Percentiles rank a stretch among this genome's conserved stretches.
Evolutionary conservation across 2,329 filamentous ascomycete genomes (phyloP).

Genomic region (Coleophoma cylindrospora): DNA sequence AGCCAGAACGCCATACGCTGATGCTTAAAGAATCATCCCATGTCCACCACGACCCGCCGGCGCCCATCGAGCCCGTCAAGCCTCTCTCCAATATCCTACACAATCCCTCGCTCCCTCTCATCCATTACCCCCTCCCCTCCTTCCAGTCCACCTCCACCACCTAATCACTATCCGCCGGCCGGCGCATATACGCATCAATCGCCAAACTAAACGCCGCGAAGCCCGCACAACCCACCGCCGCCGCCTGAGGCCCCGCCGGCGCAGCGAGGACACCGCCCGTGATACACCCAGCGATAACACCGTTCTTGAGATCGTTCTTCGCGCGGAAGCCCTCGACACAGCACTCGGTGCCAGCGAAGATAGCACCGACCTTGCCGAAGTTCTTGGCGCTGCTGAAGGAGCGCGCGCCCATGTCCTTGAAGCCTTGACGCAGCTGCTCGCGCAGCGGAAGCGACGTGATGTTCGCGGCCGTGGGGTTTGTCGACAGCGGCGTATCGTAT

Average conservation of each 20-base stretch:
- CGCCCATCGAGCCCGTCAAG: no score
- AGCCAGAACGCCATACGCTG: no score
- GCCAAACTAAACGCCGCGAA: conserved; percentile 92
- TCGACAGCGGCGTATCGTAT: conserved; percentile 82
- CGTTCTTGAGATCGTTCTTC: conserved; percentile 91
- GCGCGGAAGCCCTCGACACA: conserved; percentile 88
- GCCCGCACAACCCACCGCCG: conserved; percentile 80
- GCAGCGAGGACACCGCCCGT: conserved; percentile 86
- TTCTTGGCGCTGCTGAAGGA: conserved; percentile 85
- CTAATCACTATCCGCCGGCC: conserved; percentile 55
- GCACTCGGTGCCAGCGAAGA: conserved; percentile 93
- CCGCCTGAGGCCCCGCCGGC: conserved; percentile 84
- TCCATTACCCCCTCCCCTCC: no score
- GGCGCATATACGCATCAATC: conserved; percentile 87
- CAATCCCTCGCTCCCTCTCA: no score
- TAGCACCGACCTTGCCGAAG: conserved; percentile 87
- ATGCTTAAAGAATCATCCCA: no score
- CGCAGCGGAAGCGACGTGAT: conserved; percentile 67
- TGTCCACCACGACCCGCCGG: no score
- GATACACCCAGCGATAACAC: conserved; percentile 80
- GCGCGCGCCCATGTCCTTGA: conserved; percentile 90
- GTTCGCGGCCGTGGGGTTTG: conserved; percentile 32
- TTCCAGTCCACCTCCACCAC: no score
- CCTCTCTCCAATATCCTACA: no score
- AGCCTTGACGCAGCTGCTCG: conserved; percentile 78